Percentiles rank a stretch among this genome's conserved stretches.
phyloP scores from a whole-genome alignment of 2,329 filamentous ascomycete genomes.

The Claviceps capensis region DNA sequence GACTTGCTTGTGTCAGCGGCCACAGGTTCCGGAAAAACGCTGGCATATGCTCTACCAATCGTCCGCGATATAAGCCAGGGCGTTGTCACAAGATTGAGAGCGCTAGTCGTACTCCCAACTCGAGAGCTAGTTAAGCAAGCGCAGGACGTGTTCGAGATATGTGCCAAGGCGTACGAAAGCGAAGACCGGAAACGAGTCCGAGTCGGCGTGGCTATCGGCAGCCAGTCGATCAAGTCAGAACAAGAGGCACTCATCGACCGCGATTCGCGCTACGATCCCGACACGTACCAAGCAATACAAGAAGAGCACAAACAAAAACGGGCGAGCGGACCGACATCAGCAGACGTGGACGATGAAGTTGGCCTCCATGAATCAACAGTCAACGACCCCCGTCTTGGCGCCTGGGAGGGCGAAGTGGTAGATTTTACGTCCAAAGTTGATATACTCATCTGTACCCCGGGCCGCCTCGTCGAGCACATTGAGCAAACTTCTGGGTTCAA shows the following conservation, averaged over 20 bases:
- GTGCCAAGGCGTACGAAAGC: slow-evolving; percentile 46
- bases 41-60: slow-evolving; percentile 82
- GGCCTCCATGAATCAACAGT: slow-evolving; percentile 8
- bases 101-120: slow-evolving; percentile 78
- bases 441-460: slow-evolving; percentile 81
- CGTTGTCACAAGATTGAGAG: slow-evolving; percentile 53
- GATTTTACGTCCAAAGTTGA: slow-evolving; percentile 62
- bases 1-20: slow-evolving; percentile 86
- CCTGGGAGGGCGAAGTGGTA: slow-evolving; percentile 39
- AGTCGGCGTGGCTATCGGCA: slow-evolving; percentile 73
- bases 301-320: slow-evolving; percentile 10
- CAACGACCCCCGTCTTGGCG: slow-evolving; percentile 19
- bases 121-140: slow-evolving; percentile 83
- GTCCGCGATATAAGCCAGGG: slow-evolving; percentile 59
- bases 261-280: slow-evolving; percentile 49
- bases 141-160: slow-evolving; percentile 62
- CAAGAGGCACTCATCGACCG: slow-evolving; percentile 34
- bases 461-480: slow-evolving; percentile 82
- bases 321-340: slow-evolving; percentile 4
- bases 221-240: slow-evolving; percentile 56
- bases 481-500: slow-evolving; percentile 71
- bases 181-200: slow-evolving; percentile 52
- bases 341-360: slow-evolving; percentile 8
- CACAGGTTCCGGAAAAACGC: slow-evolving; percentile 89
- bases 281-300: slow-evolving; percentile 26